Base-by-base conservation (phyloP, 164 flowering plant genomes). In the Nelumbo lutea region DNA sequence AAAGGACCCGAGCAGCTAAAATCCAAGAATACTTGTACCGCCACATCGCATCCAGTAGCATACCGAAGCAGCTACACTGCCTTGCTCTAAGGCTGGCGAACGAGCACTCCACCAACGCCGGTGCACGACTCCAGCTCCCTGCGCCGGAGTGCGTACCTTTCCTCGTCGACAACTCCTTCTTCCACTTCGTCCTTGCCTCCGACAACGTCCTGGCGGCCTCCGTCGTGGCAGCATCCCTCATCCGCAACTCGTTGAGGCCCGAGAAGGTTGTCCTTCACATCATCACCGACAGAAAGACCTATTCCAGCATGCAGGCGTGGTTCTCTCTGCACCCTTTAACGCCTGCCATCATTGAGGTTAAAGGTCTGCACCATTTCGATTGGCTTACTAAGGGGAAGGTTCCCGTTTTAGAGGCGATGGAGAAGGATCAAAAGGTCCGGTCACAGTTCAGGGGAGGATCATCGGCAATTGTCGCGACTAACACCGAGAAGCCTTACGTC, bases 1-100 rank as follows among this genome's bases (percentile, higher is more conserved):
- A 95, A 61, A 89, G 90, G 68, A 90, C 94, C 1, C 79, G 99
- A 74, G 81, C 66, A 3, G 98, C 97, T 3, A 95, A 95, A 77
- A 88, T 92, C 68, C 94, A 92, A 57, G 99, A 92, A 66, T 95
- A 90, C 69, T 64, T 95, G 3, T 95, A 92, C 76, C 85, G 99
- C 1, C 99, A 95, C 65, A 92, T 95, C 14, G 99, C 99, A 50
- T 93, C 99, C 4, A 95, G 91, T 74, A 88, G 98, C 96, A 95
- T 95, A 59, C 99, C 99, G 0, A 95, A 95, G 62, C 96, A 89
- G 69, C 96, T 95, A 27, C 90, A 95, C 70, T 95, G 99, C 80
- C 86, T 95, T 1, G 84, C 94, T 8, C 77, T 95, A 2, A 78
- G 69, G 50, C 82, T 95, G n/a, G 96, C 99, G 45, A 80, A 84